Base-by-base conservation (phyloP, 352 stramenopile genomes). In the Aphanomyces euteiches region DNA sequence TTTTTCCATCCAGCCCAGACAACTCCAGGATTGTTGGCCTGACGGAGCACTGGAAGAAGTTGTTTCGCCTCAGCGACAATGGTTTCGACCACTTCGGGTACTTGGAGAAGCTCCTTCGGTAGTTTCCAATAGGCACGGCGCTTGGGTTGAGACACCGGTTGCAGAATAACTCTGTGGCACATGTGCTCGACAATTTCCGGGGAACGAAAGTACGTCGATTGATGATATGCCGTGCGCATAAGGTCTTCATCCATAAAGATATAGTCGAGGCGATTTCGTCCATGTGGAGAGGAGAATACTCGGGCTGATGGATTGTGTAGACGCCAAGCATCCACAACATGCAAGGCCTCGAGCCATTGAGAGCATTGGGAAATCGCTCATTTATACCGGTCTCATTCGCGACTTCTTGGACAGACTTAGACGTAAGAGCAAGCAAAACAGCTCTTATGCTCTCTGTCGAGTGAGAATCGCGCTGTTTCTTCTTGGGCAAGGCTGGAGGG, bases 241-340 rank as follows among this genome's bases (percentile, higher is more conserved):
- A 58, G 50, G 37, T 10, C 8, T 10, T n/a, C n/a, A 58, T 58
- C 50, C 8, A 72, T n/a, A 5, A 78, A 50, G 21, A 75, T 58
- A 70, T 69, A 78, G 48, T 75, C 69, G 1, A 78, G 34, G 37
- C 73, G 63, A 21, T 73, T 60, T 43, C 37, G 28, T 36, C 53
- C 59, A 38, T 61, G 15, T 17, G 69, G 68, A 13, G 56, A 41
- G 28, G 73, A 50, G 60, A 65, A 75, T 12, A 69, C 54, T 1
- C 36, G 47, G 3, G 7, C 5, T 2, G 63, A 12, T 28, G 69
- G 64, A 38, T 75, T 34, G 41, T 78, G 73, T 1, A 65, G n/a
- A 7, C 59, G 73, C 71, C 71, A 75, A 1, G 56, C 48, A n/a
- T 76, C 73, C 73, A 75, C 10, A 28, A 34, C 17, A 72, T 38